These are phyloP conservation scores for Pestalotiopsis sp. DNA, from an alignment of 2,329 filamentous ascomycete genomes.

Conservation along the genomic window DNA sequence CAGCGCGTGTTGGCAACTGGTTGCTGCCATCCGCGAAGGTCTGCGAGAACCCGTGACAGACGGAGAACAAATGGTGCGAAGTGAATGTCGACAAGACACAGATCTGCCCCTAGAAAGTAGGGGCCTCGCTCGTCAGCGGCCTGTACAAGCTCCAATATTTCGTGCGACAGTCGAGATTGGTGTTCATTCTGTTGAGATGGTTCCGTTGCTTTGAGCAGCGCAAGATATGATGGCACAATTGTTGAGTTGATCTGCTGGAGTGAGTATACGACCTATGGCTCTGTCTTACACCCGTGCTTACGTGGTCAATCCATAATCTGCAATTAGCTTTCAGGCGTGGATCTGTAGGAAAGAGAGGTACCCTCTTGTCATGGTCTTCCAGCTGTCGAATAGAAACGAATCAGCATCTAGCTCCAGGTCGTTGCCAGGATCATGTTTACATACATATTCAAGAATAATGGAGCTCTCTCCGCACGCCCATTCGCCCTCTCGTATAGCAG, in stretches of 20 bases:
- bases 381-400: slow-evolving; percentile 47
- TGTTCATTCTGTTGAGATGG: slow-evolving; percentile 58
- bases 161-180: slow-evolving; percentile 63
- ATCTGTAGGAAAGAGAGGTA: slow-evolving; percentile 64
- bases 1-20: slow-evolving; percentile 66
- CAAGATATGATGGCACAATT: slow-evolving; percentile 78
- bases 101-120: slow-evolving; percentile 62
- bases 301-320: slow-evolving; percentile 80
- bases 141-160: slow-evolving; percentile 59
- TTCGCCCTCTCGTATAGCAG: slow-evolving; percentile 74
- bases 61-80: slow-evolving; percentile 76
- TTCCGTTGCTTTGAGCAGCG: slow-evolving; percentile 69
- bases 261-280: slow-evolving; percentile 5
- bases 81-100: slow-evolving; percentile 73
- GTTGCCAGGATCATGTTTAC: slow-evolving; percentile 24
- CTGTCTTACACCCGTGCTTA: slow-evolving; percentile 40
- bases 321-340: slow-evolving; percentile 72
- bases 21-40: slow-evolving; percentile 68
- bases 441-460: slow-evolving; percentile 83
- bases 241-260: slow-evolving; percentile 69
- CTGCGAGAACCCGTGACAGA: slow-evolving; percentile 65
- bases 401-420: not conserved
- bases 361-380: slow-evolving; percentile 69
- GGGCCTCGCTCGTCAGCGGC: slow-evolving; percentile 60
- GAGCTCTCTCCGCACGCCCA: slow-evolving; percentile 84